These are phyloP conservation scores for Senna siamea DNA, from an alignment of 306 rosid species.

Conservation along the genomic window DNA sequence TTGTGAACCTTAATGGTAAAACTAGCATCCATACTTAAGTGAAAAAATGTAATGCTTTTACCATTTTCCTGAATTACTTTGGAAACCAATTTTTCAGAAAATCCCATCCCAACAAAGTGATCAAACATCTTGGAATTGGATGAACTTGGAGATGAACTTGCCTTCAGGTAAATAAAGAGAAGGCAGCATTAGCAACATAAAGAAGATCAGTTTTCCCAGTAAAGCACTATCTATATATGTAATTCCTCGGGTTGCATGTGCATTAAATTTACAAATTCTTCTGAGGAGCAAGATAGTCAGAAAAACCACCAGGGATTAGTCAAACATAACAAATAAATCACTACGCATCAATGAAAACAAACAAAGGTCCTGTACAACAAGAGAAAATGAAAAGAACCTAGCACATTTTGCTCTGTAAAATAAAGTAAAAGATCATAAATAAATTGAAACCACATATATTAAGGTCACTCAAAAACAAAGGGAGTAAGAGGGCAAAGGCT, in stretches of 20 bases:
- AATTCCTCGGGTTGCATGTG: constrained; percentile 18
- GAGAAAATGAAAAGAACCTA: constrained; percentile 10
- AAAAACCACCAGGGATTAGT: constrained; percentile 19
- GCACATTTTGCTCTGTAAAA: background rate
- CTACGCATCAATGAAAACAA: background rate
- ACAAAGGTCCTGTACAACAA: background rate
- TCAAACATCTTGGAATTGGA: constrained; percentile 71
- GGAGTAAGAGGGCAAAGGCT: constrained; percentile 8
- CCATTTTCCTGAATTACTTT: constrained; percentile 83
- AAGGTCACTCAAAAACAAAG: background rate
- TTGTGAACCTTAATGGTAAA: constrained; percentile 13
- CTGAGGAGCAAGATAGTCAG: background rate
- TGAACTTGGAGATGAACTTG: constrained; percentile 65
- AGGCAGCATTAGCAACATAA: constrained; percentile 36
- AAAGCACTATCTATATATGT: constrained; percentile 14
- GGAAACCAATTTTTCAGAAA: constrained; percentile 66
- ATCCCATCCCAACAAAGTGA: constrained; percentile 80
- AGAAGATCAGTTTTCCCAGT: constrained; percentile 4
- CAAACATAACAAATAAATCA: background rate
- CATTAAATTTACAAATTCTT: constrained; percentile 12
- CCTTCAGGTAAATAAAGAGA: constrained; percentile 49
- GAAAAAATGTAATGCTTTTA: constrained; percentile 45
- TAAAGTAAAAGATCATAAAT: constrained; percentile 7
- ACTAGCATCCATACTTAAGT: constrained; percentile 30
- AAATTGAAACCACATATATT: background rate